phyloP scores from a whole-genome alignment of 2,329 filamentous ascomycete genomes.

The Calonectria pseudoreteaudii region DNA sequence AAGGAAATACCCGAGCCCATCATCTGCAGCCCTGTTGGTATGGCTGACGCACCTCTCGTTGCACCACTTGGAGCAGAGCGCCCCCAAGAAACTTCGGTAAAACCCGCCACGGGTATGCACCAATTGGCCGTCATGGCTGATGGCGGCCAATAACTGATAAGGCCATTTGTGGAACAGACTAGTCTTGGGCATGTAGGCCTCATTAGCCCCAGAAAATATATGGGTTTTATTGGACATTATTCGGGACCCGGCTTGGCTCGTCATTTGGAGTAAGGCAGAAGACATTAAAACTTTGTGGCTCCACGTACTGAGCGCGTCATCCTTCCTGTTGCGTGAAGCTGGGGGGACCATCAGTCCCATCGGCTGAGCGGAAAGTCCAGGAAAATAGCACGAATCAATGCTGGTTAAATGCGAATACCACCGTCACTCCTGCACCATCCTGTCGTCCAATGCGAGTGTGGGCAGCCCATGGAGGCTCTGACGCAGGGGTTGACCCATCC shows the following conservation, averaged over 20 bases:
- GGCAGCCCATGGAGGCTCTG: background rate
- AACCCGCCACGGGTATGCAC: background rate
- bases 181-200: background rate
- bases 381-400: background rate
- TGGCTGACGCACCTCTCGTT: background rate
- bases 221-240: background rate
- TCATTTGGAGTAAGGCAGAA: background rate
- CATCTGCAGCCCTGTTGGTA: background rate
- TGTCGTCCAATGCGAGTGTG: background rate
- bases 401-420: background rate
- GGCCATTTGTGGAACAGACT: background rate
- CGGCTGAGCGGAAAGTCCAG: background rate
- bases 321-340: background rate
- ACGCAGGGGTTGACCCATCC: background rate
- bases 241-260: background rate
- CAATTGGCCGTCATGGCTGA: background rate
- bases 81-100: background rate
- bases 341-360: background rate
- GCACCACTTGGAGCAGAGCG: background rate
- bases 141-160: no score
- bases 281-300: background rate
- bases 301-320: background rate
- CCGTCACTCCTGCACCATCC: background rate
- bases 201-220: background rate
- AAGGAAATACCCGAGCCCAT: background rate